Conservation (phyloP, 139 green algal genomes). For the Chlamydomonas sp. region DNA sequence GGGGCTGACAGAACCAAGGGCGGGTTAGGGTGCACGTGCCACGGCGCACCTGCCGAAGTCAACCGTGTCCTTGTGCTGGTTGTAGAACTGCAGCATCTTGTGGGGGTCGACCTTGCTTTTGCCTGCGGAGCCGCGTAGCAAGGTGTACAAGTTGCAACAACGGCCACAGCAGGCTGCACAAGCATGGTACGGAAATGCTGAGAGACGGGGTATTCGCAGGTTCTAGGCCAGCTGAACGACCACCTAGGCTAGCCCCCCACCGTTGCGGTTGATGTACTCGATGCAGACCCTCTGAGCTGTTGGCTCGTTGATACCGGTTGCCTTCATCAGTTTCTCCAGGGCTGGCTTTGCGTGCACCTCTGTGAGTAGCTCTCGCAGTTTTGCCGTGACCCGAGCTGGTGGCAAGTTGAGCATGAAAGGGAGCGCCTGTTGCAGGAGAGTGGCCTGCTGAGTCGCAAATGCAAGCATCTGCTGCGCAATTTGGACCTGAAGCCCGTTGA, state of each 20-base stretch:
- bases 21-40: too few relatives aligned
- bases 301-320: constrained; percentile 21
- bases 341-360: constrained; percentile 36
- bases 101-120: constrained; percentile 20
- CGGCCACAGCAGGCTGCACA: too few relatives aligned
- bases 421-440: constrained; percentile 32
- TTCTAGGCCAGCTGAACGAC: too few relatives aligned
- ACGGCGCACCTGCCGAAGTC: constrained; percentile 35
- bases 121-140: background rate
- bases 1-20: background rate
- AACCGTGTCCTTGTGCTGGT: constrained; percentile 31
- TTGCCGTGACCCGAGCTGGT: constrained; percentile 29
- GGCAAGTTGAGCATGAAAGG: constrained; percentile 41
- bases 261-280: constrained; percentile 38
- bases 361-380: constrained; percentile 32
- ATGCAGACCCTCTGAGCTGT: constrained; percentile 36
- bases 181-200: too few relatives aligned
- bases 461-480: constrained; percentile 37
- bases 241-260: too few relatives aligned
- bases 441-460: constrained; percentile 31
- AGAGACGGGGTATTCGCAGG: too few relatives aligned
- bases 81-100: constrained; percentile 37
- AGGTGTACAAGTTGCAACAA: too few relatives aligned
- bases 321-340: constrained; percentile 39
- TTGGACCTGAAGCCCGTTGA: constrained; percentile 27